Conservation (phyloP, 805 yeast species). For the Teunomyces cretensis region DNA sequence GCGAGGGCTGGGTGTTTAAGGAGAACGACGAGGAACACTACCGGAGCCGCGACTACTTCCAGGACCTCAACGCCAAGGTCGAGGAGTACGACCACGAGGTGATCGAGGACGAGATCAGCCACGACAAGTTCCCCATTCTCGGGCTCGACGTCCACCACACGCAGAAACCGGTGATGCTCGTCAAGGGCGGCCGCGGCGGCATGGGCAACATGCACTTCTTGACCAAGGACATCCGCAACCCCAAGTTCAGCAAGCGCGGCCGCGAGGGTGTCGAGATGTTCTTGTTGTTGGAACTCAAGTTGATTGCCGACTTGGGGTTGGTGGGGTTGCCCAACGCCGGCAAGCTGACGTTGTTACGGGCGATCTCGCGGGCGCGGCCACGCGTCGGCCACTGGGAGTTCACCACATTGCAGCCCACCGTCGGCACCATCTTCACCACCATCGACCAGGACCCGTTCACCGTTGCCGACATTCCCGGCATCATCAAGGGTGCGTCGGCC, state of each 20-base stretch:
- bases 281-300: slow-evolving; percentile 79
- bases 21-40: slow-evolving; percentile 76
- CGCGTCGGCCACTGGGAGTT: slow-evolving; percentile 96
- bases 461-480: slow-evolving; percentile 97
- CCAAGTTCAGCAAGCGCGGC: slow-evolving; percentile 83
- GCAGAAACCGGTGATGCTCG: slow-evolving; percentile 59
- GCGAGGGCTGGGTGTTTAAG: slow-evolving; percentile 88
- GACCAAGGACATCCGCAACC: slow-evolving; percentile 81
- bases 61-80: slow-evolving; percentile 61
- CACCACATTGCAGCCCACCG: slow-evolving; percentile 87
- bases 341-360: slow-evolving; percentile 81
- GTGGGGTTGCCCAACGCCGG: slow-evolving; percentile 98
- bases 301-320: slow-evolving; percentile 88
- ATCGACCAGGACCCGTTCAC: slow-evolving; percentile 73
- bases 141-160: slow-evolving; percentile 68
- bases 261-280: slow-evolving; percentile 63
- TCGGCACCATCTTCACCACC: slow-evolving; percentile 78
- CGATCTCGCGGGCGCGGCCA: slow-evolving; percentile 87
- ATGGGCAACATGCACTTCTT: slow-evolving; percentile 95
- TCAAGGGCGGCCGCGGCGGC: slow-evolving; percentile 92
- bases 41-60: slow-evolving; percentile 63
- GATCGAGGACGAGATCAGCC: slow-evolving; percentile 53
- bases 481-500: slow-evolving; percentile 80
- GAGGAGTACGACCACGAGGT: slow-evolving; percentile 60
- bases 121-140: slow-evolving; percentile 74